A percentile compares a stretch with the other conserved stretches of the same genome.
Conservation (phyloP, 805 yeast species). For the Saturnispora zaruensis region DNA sequence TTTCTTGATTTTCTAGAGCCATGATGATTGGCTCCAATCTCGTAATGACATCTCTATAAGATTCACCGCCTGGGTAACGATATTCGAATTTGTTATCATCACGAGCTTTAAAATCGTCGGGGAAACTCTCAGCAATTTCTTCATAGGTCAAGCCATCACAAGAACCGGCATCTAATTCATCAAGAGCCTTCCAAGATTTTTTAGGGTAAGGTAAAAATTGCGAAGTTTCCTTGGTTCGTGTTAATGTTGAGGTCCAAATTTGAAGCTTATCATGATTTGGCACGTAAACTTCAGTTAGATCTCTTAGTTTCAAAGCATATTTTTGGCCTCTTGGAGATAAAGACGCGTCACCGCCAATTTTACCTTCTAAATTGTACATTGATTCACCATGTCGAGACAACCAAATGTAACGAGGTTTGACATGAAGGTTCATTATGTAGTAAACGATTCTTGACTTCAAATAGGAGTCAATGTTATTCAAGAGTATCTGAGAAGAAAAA, state of each 20-base stretch:
- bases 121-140: conserved; percentile 74
- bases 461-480: conserved; percentile 81
- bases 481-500: conserved; percentile 78
- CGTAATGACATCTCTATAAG: conserved; percentile 90
- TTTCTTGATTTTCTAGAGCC: conserved; percentile 97
- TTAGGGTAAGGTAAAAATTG: conserved; percentile 71
- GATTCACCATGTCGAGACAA: conserved; percentile 95
- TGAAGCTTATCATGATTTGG: conserved; percentile 62
- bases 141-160: conserved; percentile 97
- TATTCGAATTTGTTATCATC: conserved; percentile 95
- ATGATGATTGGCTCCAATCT: conserved; percentile 94
- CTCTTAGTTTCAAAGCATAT: conserved; percentile 77
- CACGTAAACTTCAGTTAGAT: conserved; percentile 55
- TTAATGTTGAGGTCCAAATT: conserved; percentile 92
- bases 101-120: conserved; percentile 92
- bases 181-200: conserved; percentile 92
- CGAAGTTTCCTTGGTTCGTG: conserved; percentile 89
- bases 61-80: conserved; percentile 95
- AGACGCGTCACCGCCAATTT: conserved; percentile 91
- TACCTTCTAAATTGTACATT: conserved; percentile 83
- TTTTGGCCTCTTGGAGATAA: conserved; percentile 75
- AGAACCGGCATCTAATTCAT: conserved; percentile 94
- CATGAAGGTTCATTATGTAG: conserved; percentile 91
- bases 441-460: conserved; percentile 88
- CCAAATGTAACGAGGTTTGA: conserved; percentile 88